Evolutionary conservation across 352 stramenopile species (phyloP), one percentile per base, ranked within the genome.

Genomic region (Globisporangium okanoganense): DNA sequence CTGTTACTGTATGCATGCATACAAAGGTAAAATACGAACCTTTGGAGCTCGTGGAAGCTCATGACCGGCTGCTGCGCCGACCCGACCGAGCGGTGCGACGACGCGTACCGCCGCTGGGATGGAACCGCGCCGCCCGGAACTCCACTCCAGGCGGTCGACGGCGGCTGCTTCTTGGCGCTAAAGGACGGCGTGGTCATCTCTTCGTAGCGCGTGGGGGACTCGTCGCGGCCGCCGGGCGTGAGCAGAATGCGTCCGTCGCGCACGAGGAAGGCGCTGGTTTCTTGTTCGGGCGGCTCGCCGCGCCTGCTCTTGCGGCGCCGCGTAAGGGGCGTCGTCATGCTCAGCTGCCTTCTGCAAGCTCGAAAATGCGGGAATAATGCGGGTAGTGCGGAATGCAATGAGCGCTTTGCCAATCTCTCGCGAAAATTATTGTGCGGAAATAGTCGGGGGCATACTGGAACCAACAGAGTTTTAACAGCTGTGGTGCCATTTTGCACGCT

Each of bases 161-260:
- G 20, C 20, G 22, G n/a, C 20, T 27, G 60, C 22, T 24, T 65
- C 3, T n/a, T 3, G 27, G 35, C 36, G 53, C 36, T 27, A 24
- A 56, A 38, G 6, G 60, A 40, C 16, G 75, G 75, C 41, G 75
- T 78, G 14, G 58, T 56, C 56, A 80, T 48, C 43, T 78, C 70
- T 36, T 77, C 72, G 59, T 79, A 84, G 6, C 61, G 35, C 27
- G 52, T 59, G 14, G 61, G 51, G 24, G 48, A 58, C 20, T 67
- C 59, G n/a, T 50, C 16, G 18, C n/a, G 64, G 24, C 49, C 60
- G 14, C 61, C 66, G 14, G 75, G 75, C 45, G 75, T 80, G 13
- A 79, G 66, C 29, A 77, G 25, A 48, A 80, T 76, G 51, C 62
- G 71, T 27, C 70, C 72, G 61, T 83, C 72, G 13, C 25, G 59